These are phyloP conservation scores for Zalaria obscura DNA, from an alignment of 2,329 filamentous ascomycete genomes.

Conservation along the genomic window DNA sequence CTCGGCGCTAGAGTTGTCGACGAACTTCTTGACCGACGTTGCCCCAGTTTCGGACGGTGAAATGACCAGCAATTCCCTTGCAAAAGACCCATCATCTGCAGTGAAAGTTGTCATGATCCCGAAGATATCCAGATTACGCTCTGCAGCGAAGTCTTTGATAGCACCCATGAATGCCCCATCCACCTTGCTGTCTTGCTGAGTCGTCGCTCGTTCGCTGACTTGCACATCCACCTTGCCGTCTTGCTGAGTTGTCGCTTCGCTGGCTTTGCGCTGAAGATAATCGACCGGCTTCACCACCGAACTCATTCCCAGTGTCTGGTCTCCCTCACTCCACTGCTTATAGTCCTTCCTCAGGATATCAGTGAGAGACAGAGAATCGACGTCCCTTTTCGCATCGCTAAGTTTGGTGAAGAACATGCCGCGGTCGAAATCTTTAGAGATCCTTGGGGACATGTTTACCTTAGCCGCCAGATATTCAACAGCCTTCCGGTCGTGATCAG, in stretches of 20 bases:
- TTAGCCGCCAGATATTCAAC: slow-evolving; percentile 45
- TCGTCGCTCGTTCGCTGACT: slow-evolving; percentile 24
- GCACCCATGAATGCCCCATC: slow-evolving; percentile 31
- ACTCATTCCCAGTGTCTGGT: slow-evolving; percentile 49
- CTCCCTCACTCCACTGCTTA: slow-evolving; percentile 56
- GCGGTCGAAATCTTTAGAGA: slow-evolving; percentile 35
- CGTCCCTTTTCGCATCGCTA: slow-evolving; percentile 50
- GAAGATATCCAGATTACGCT: slow-evolving; percentile 46
- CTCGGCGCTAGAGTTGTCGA: slow-evolving; percentile 25
- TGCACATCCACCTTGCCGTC: slow-evolving; percentile 13
- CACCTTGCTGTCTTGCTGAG: slow-evolving; percentile 8
- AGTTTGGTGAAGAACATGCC: slow-evolving; percentile 45
- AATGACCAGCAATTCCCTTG: slow-evolving; percentile 55
- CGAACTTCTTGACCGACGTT: slow-evolving; percentile 42
- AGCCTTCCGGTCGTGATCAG: slow-evolving; percentile 43
- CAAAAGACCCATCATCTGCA: slow-evolving; percentile 38
- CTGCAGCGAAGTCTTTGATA: slow-evolving; percentile 39
- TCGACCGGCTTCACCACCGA: slow-evolving; percentile 48
- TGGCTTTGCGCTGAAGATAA: slow-evolving; percentile 44
- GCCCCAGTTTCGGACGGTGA: slow-evolving; percentile 37
- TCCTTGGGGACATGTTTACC: slow-evolving; percentile 24
- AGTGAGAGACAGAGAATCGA: slow-evolving; percentile 43
- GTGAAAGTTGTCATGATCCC: slow-evolving; percentile 56
- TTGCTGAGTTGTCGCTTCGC: slow-evolving; percentile 13
- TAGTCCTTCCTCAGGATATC: slow-evolving; percentile 73